A percentile compares a stretch with the other conserved stretches of the same genome.
Evolutionary conservation across 1,139 yeast species (phyloP).

Genomic region (Torulaspora globosa): DNA sequence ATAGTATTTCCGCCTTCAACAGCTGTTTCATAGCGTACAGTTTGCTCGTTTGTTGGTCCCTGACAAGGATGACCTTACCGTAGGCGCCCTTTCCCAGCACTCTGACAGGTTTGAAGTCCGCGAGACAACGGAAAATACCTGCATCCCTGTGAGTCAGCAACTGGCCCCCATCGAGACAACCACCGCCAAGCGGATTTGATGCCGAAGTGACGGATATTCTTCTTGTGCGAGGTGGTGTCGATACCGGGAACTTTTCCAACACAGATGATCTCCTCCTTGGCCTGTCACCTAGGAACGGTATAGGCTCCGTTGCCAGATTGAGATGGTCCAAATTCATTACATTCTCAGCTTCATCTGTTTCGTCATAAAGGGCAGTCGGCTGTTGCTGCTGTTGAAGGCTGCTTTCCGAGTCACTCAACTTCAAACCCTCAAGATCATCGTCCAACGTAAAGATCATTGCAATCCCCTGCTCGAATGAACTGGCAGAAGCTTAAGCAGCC

Average conservation of each 20-base stretch:
- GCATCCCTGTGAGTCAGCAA: neutral
- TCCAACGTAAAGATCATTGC: slow-evolving; percentile 29
- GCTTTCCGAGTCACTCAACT: slow-evolving; percentile 7
- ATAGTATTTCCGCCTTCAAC: slow-evolving; percentile 68
- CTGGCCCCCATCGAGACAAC: neutral
- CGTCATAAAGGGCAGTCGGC: slow-evolving; percentile 10
- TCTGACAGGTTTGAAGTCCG: slow-evolving; percentile 71
- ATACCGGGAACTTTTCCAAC: slow-evolving; percentile 30
- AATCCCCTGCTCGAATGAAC: neutral
- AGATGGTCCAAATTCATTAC: slow-evolving; percentile 5
- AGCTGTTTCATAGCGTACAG: slow-evolving; percentile 87
- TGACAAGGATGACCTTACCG: slow-evolving; percentile 80
- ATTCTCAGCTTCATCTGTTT: neutral
- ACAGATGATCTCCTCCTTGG: slow-evolving; percentile 34
- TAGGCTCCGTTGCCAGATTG: slow-evolving; percentile 7
- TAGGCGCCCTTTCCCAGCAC: slow-evolving; percentile 91
- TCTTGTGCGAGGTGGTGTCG: slow-evolving; percentile 31
- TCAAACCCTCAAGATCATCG: slow-evolving; percentile 26
- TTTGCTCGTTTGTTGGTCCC: slow-evolving; percentile 59
- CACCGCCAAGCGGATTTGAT: slow-evolving; percentile 8
- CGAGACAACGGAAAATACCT: slow-evolving; percentile 35
- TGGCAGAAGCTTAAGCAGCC: neutral
- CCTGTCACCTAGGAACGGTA: slow-evolving; percentile 6
- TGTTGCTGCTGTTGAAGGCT: neutral
- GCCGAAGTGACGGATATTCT: slow-evolving; percentile 25